phyloP scores from a whole-genome alignment of 2,329 filamentous ascomycete genomes.

The Colletotrichum shisoi region DNA sequence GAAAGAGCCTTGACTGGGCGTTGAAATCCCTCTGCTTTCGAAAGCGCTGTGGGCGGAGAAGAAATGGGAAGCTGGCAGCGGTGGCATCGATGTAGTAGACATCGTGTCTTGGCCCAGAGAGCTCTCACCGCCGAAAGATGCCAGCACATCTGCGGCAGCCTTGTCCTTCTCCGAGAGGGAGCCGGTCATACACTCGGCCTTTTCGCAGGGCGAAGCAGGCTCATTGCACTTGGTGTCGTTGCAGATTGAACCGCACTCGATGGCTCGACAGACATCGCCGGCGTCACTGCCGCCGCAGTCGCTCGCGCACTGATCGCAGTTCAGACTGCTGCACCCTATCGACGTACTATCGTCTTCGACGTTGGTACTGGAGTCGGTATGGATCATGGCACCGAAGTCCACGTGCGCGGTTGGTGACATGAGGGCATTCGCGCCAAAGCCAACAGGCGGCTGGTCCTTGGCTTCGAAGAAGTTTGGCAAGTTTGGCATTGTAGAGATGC shows the following conservation, averaged over 20 bases:
- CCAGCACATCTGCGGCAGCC: conserved; percentile 21
- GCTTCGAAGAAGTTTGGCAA: conserved; percentile 23
- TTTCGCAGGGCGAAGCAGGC: conserved; percentile 49
- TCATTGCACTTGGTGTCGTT: conserved; percentile 52
- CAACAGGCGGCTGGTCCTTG: not conserved
- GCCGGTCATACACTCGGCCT: conserved; percentile 46
- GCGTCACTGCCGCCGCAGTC: conserved; percentile 48
- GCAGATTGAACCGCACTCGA: conserved; percentile 51
- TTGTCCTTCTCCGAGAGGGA: conserved; percentile 16
- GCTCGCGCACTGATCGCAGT: conserved; percentile 49
- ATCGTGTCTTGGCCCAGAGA: conserved; percentile 2
- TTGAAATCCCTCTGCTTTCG: not conserved
- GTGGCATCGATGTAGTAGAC: not conserved
- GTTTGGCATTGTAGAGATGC: conserved; percentile 21
- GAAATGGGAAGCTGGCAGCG: conserved; percentile 8
- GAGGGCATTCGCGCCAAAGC: conserved; percentile 16
- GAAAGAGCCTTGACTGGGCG: conserved; percentile 2
- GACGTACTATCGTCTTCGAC: conserved; percentile 45
- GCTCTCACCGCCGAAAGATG: conserved; percentile 14
- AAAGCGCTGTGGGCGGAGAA: conserved; percentile 3
- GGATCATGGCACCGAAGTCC: conserved; percentile 10
- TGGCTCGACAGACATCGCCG: conserved; percentile 50
- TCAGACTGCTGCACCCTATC: conserved; percentile 47
- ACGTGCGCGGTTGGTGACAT: conserved; percentile 21
- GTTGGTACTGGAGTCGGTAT: conserved; percentile 7